Percentiles rank a stretch among this genome's conserved stretches.
Conservation (phyloP, 1,284 basidiomycete genomes). For the Pisolithus thermaeus region DNA sequence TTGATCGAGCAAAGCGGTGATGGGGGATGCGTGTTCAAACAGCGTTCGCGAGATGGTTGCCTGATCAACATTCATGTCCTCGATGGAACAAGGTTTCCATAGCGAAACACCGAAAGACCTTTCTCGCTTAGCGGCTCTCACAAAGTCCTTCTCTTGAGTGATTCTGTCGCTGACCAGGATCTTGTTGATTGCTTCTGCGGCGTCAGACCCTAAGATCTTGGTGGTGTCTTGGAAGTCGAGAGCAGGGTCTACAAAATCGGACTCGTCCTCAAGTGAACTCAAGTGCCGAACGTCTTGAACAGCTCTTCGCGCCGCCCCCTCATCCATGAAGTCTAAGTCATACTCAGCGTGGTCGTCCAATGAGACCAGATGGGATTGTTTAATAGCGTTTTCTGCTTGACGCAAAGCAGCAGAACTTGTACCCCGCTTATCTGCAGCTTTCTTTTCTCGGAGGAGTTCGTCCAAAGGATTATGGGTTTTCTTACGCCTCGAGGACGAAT, state of each 20-base stretch:
- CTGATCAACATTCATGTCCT: slow-evolving; percentile 24
- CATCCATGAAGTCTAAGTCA: slow-evolving; percentile 28
- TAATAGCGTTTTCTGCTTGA: slow-evolving; percentile 38
- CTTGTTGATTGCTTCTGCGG: slow-evolving; percentile 31
- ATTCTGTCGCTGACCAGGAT: slow-evolving; percentile 36
- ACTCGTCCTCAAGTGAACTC: slow-evolving; percentile 14
- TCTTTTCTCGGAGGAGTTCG: slow-evolving; percentile 49
- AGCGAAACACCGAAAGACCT: slow-evolving; percentile 34
- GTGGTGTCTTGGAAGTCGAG: slow-evolving; percentile 28
- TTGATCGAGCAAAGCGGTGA: slow-evolving; percentile 31
- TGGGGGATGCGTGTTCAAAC: slow-evolving; percentile 21
- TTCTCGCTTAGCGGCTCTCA: background rate
- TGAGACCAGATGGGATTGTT: slow-evolving; percentile 23
- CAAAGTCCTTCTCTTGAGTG: slow-evolving; percentile 19
- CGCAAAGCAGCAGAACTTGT: slow-evolving; percentile 37
- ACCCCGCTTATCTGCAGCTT: slow-evolving; percentile 38
- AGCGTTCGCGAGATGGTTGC: slow-evolving; percentile 2
- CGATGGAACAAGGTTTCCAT: slow-evolving; percentile 27
- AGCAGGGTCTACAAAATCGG: slow-evolving; percentile 27
- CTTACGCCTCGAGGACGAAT: slow-evolving; percentile 11
- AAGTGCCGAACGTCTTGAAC: slow-evolving; percentile 21
- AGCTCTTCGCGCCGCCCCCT: slow-evolving; percentile 34
- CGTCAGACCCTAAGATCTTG: slow-evolving; percentile 23
- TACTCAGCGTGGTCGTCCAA: slow-evolving; percentile 35
- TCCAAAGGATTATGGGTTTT: slow-evolving; percentile 45